Percentiles rank a stretch among this genome's conserved stretches.
These are phyloP conservation scores for Evernia prunastri DNA, from an alignment of 495 filamentous ascomycete genomes.

Conservation along the genomic window DNA sequence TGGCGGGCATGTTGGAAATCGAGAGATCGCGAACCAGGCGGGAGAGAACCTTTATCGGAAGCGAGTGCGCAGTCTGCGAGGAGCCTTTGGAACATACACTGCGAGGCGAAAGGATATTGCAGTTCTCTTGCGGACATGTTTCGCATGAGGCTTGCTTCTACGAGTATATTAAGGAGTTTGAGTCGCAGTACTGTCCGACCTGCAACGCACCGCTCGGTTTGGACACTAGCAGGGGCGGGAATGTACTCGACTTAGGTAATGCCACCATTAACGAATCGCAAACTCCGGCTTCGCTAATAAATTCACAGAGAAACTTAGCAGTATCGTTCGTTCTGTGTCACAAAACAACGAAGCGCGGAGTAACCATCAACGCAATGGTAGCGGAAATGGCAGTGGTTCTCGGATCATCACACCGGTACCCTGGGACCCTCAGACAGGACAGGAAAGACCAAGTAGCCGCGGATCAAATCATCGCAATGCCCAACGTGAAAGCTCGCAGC, in stretches of 20 bases:
- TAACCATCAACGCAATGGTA: slow-evolving; percentile 17
- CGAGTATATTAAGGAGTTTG: slow-evolving; percentile 93
- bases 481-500: slow-evolving; percentile 33
- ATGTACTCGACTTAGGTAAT: slow-evolving; percentile 89
- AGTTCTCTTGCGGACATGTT: slow-evolving; percentile 93
- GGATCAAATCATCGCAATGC: slow-evolving; percentile 34
- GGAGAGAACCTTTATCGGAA: slow-evolving; percentile 92
- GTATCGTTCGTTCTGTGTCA: slow-evolving; percentile 81
- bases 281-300: slow-evolving; percentile 7
- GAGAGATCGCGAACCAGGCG: slow-evolving; percentile 76
- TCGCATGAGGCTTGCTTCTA: slow-evolving; percentile 99
- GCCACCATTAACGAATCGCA: slow-evolving; percentile 14
- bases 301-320: slow-evolving; percentile 82
- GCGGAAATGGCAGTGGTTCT: slow-evolving; percentile 49
- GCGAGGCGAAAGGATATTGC: slow-evolving; percentile 87
- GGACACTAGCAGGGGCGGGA: slow-evolving; percentile 91
- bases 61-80: slow-evolving; percentile 92
- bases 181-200: slow-evolving; percentile 90
- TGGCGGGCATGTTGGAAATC: slow-evolving; percentile 68
- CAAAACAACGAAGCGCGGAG: slow-evolving; percentile 34
- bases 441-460: slow-evolving; percentile 45
- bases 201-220: slow-evolving; percentile 90
- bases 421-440: slow-evolving; percentile 51
- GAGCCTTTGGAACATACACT: slow-evolving; percentile 96
- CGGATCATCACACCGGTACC: slow-evolving; percentile 48